Percentiles rank a stretch among this genome's conserved stretches.
These are phyloP conservation scores for Lodderomyces oxycetoniae DNA, from an alignment of 1,139 yeast genomes.

Conservation along the genomic window DNA sequence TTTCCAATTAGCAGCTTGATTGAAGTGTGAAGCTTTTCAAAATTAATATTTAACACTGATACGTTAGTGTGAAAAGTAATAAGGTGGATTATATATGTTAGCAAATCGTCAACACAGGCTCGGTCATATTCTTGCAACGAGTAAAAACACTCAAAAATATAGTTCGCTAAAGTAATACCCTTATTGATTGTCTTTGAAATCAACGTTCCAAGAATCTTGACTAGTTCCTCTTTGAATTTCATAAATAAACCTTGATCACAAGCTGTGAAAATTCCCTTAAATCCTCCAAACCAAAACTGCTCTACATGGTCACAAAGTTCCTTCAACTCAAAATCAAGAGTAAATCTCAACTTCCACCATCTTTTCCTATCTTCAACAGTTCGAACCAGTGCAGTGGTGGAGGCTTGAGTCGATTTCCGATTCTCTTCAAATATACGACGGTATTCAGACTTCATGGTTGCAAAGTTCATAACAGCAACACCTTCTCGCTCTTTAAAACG, in stretches of 20 bases:
- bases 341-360: conserved; percentile 78
- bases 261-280: conserved; percentile 53
- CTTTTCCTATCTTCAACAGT: conserved; percentile 57
- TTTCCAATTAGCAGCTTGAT: conserved; percentile 34
- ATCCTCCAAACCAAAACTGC: conserved; percentile 76
- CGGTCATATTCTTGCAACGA: conserved; percentile 29
- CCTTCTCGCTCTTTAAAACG: conserved; percentile 47
- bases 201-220: conserved; percentile 29
- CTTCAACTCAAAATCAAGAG: conserved; percentile 54
- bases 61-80: conserved; percentile 57
- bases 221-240: conserved; percentile 37
- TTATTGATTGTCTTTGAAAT: conserved; percentile 27
- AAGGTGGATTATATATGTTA: conserved; percentile 58
- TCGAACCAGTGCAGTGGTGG: conserved; percentile 45
- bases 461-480: conserved; percentile 35
- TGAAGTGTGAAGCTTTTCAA: conserved; percentile 43
- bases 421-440: conserved; percentile 53
- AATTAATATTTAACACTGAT: conserved; percentile 6
- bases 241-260: conserved; percentile 21
- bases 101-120: conserved; percentile 49
- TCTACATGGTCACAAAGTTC: conserved; percentile 58
- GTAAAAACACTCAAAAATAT: conserved; percentile 49
- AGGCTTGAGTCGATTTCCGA: conserved; percentile 52
- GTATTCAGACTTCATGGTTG: conserved; percentile 43
- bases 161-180: conserved; percentile 42